These are phyloP conservation scores for Paramecium pentaurelia DNA, from an alignment of 73 alveolate genomes.

Conservation along the genomic window DNA sequence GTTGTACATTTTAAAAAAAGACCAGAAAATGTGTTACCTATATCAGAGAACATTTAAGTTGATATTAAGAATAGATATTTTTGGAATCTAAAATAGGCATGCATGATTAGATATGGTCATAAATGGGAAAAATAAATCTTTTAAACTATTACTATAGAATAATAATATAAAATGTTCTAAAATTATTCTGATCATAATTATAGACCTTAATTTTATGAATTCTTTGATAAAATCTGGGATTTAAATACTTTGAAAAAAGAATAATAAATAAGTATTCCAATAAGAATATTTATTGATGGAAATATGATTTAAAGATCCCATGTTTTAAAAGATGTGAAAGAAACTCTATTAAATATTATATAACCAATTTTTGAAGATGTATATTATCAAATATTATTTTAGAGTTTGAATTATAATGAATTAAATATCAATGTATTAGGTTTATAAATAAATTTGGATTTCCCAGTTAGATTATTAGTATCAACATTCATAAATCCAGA, in stretches of 20 bases:
- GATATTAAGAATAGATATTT: slow-evolving; percentile 25
- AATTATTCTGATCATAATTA: neutral
- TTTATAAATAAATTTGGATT: neutral
- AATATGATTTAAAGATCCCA: slow-evolving; percentile 2
- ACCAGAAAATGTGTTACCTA: slow-evolving; percentile 32
- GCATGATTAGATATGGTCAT: neutral
- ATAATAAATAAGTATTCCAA: neutral
- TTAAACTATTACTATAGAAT: neutral
- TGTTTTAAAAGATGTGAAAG: neutral
- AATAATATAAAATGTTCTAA: slow-evolving; percentile 33
- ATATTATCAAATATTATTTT: neutral
- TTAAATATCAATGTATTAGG: neutral
- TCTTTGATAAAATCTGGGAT: slow-evolving; percentile 38
- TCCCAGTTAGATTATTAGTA: neutral
- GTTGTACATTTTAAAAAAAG: neutral
- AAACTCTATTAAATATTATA: neutral
- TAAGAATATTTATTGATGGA: neutral
- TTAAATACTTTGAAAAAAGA: neutral
- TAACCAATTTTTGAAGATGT: neutral
- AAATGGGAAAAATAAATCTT: slow-evolving; percentile 8
- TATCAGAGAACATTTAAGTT: neutral
- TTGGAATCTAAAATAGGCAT: slow-evolving; percentile 35
- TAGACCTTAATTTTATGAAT: neutral
- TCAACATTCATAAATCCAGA: slow-evolving; percentile 1
- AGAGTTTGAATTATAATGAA: neutral